Evolutionary conservation across 2,329 filamentous ascomycete species (phyloP), one percentile per base, ranked within the genome.

Genomic region (Calonectria ilicicola): DNA sequence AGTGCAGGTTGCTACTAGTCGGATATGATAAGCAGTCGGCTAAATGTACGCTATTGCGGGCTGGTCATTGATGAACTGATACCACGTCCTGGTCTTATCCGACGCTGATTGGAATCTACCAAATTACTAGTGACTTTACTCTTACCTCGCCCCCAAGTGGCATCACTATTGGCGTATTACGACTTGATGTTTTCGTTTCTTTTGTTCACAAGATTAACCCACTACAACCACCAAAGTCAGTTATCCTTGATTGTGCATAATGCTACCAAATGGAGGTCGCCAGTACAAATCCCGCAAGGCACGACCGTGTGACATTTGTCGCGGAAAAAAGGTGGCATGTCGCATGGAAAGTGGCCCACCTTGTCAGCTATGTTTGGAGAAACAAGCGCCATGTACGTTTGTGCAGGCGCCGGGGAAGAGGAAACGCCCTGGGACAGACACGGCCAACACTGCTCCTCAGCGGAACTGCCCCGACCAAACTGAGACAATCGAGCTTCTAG

Each of bases 201-300:
- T 60, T 60, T 60, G 14, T 60, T 40, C 10, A 35, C 21, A 12
- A 40, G 32, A 38, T 8, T 12, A 40, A 38, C 21, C 53, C 7
- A 38, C 53, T 21, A 10, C 32, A 40, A 27, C 23, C 21, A n/a
- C 35, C 12, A 26, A 35, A 19, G n/a, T 19, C 21, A 6, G n/a
- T 14, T 12, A 10, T 40, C 15, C 7, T 40, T 26, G 53, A 8
- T 23, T 38, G 23, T 60, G 10, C 53, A 60, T 23, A 26, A 65
- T 65, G 62, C 27, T 65, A 29, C 62, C 62, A 35, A 46, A 46
- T 46, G 42, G 62, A 47, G 62, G 62, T n/a, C 62, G 62, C 15
- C 62, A 46, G n/a, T 65, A 65, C 62, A 65, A 65, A 65, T 65
- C 62, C 42, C 62, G 62, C 62, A 65, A 65, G n/a, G 62, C 62